Percentiles rank a stretch among this genome's conserved stretches.
These are phyloP conservation scores for Saraca asoca DNA, from an alignment of 331 rosid species.

Conservation along the genomic window DNA sequence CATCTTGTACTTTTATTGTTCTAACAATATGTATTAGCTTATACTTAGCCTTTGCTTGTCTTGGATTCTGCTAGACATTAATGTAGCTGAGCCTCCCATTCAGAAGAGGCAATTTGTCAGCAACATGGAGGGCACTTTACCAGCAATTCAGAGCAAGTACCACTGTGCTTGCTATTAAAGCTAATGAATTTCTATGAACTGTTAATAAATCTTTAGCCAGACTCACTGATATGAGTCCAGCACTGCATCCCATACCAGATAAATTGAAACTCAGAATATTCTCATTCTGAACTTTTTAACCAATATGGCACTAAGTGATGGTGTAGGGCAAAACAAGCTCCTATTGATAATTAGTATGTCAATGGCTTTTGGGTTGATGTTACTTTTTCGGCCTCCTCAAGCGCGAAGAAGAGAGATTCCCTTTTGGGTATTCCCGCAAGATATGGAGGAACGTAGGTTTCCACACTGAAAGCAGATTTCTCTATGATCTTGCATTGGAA, in stretches of 20 bases:
- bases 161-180: slow-evolving; percentile 52
- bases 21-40: slow-evolving; percentile 45
- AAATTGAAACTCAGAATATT: slow-evolving; percentile 51
- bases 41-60: slow-evolving; percentile 51
- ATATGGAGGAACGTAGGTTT: slow-evolving; percentile 45
- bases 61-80: slow-evolving; percentile 47
- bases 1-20: slow-evolving; percentile 54
- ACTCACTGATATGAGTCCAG: slow-evolving; percentile 50
- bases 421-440: slow-evolving; percentile 38
- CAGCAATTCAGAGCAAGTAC: slow-evolving; percentile 40
- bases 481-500: slow-evolving; percentile 48
- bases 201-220: slow-evolving; percentile 54
- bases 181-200: slow-evolving; percentile 53
- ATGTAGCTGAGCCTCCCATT: slow-evolving; percentile 56
- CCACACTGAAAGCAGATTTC: slow-evolving; percentile 51
- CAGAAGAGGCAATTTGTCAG: slow-evolving; percentile 55
- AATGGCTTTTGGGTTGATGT: slow-evolving; percentile 47
- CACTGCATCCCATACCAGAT: slow-evolving; percentile 66
- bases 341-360: slow-evolving; percentile 50
- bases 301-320: slow-evolving; percentile 46
- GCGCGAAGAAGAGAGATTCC: slow-evolving; percentile 35
- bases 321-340: slow-evolving; percentile 50
- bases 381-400: slow-evolving; percentile 44
- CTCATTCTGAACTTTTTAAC: slow-evolving; percentile 53
- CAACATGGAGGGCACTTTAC: slow-evolving; percentile 54